Percentiles rank a stretch among this genome's conserved stretches.
Conservation (phyloP, 2,329 filamentous ascomycete species). For the Dactylonectria estremocensis region DNA sequence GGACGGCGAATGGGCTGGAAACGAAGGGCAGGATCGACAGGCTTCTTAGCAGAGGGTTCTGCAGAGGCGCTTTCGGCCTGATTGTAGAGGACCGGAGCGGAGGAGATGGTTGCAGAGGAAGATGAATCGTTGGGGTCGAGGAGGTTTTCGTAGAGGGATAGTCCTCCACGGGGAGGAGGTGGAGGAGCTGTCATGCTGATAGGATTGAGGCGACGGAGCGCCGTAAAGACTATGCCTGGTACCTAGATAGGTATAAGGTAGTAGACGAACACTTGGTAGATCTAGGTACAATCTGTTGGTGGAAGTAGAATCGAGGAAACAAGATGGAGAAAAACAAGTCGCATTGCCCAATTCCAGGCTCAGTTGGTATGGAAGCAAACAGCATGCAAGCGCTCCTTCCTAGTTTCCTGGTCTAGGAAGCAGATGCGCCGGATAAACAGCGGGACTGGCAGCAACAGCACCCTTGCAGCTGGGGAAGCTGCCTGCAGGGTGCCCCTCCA, state of each 20-base stretch:
- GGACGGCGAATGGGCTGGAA: constrained; percentile 91
- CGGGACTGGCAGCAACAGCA: constrained; percentile 35
- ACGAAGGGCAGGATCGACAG: constrained; percentile 74
- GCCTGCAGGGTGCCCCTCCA: constrained; percentile 51
- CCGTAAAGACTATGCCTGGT: not conserved
- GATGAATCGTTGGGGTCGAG: constrained; percentile 72
- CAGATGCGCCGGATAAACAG: constrained; percentile 50
- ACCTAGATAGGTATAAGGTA: too few relatives aligned
- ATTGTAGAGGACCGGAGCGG: constrained; percentile 81
- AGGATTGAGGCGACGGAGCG: constrained; percentile 13
- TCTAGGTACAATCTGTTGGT: not conserved
- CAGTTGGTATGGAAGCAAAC: not conserved
- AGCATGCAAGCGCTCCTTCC: not conserved
- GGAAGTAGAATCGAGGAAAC: not conserved
- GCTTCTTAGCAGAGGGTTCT: constrained; percentile 72
- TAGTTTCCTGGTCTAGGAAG: not conserved
- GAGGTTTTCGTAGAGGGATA: constrained; percentile 89
- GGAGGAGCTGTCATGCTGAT: constrained; percentile 50
- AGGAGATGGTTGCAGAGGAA: constrained; percentile 78
- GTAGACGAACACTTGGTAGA: not conserved
- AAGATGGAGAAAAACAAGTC: not conserved
- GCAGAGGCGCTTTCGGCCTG: constrained; percentile 62
- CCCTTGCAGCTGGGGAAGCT: constrained; percentile 29
- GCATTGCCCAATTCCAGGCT: constrained; percentile 2
- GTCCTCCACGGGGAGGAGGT: constrained; percentile 62